Conservation (phyloP, 2,329 filamentous ascomycete species). For the Cryphonectria carpinicola region DNA sequence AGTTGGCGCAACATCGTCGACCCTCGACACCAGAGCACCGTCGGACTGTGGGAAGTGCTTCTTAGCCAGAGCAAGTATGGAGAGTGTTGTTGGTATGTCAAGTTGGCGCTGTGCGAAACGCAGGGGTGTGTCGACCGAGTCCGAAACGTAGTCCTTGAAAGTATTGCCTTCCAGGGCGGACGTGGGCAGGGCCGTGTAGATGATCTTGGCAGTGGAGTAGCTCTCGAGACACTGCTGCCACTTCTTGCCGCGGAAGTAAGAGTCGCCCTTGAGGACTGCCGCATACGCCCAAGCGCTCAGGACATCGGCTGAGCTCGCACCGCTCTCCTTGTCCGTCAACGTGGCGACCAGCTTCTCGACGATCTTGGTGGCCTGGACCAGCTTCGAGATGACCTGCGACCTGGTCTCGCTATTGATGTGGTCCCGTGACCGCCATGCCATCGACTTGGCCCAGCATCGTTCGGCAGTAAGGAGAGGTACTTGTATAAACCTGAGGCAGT, state of each 20-base stretch:
- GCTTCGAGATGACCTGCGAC: constrained; percentile 84
- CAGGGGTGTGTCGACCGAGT: constrained; percentile 90
- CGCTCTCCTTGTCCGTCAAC: constrained; percentile 67
- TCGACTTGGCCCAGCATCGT: constrained; percentile 80
- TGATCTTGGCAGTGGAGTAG: constrained; percentile 77
- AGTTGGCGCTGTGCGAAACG: constrained; percentile 93
- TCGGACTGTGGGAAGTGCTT: constrained; percentile 75
- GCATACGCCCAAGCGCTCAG: constrained; percentile 88
- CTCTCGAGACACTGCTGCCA: constrained; percentile 80
- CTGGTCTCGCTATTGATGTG: constrained; percentile 78
- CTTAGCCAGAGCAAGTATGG: constrained; percentile 77
- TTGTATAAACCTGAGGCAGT: constrained; percentile 66
- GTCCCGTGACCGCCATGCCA: constrained; percentile 93
- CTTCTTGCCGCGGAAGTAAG: constrained; percentile 82
- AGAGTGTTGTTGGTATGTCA: constrained; percentile 82
- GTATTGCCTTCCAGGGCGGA: constrained; percentile 68
- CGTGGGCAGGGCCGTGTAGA: constrained; percentile 77
- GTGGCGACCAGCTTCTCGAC: constrained; percentile 70
- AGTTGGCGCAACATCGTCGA: constrained; percentile 72
- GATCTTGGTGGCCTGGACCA: constrained; percentile 76
- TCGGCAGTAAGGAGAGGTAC: constrained; percentile 86
- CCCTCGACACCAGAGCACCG: constrained; percentile 61
- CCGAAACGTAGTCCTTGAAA: constrained; percentile 83
- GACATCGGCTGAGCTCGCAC: constrained; percentile 71
- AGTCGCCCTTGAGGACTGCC: constrained; percentile 74